phyloP scores from a whole-genome alignment of 768 basidiomycete genomes.

The Xanthoconium purpureum region DNA sequence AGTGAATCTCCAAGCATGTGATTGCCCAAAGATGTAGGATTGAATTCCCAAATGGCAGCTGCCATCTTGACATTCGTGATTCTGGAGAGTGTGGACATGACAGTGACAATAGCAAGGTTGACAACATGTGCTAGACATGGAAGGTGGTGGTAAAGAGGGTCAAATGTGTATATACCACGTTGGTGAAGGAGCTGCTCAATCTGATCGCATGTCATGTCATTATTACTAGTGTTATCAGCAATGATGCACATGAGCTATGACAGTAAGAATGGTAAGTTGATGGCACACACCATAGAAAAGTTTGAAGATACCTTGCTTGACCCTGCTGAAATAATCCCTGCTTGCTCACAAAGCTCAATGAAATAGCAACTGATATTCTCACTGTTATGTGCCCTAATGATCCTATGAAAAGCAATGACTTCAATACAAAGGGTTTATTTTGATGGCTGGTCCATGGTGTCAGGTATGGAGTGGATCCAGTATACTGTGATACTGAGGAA shows the following conservation, averaged over 20 bases:
- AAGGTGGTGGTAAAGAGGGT: background rate
- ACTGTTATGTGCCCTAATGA: background rate
- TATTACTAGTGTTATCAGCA: background rate
- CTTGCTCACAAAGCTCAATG: background rate
- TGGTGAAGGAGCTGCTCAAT: background rate
- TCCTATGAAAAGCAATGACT: background rate
- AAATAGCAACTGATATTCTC: background rate
- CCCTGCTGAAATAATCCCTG: background rate
- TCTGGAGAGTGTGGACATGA: background rate
- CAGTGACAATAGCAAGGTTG: background rate
- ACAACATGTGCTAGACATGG: background rate
- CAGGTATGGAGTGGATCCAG: background rate
- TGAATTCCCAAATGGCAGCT: background rate
- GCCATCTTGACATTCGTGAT: background rate
- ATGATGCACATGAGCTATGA: background rate
- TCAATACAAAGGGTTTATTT: background rate
- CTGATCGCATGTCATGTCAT: too few relatives aligned
- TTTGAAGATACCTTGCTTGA: background rate
- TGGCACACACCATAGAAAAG: too few relatives aligned
- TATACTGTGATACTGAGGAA: background rate
- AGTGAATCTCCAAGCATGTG: background rate
- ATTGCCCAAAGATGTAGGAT: background rate
- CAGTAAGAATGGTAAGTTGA: too few relatives aligned
- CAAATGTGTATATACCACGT: background rate
- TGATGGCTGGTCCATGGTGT: background rate